Evolutionary conservation across 768 basidiomycete species (phyloP).

Genomic region (Phanerodontia chrysosporium): DNA sequence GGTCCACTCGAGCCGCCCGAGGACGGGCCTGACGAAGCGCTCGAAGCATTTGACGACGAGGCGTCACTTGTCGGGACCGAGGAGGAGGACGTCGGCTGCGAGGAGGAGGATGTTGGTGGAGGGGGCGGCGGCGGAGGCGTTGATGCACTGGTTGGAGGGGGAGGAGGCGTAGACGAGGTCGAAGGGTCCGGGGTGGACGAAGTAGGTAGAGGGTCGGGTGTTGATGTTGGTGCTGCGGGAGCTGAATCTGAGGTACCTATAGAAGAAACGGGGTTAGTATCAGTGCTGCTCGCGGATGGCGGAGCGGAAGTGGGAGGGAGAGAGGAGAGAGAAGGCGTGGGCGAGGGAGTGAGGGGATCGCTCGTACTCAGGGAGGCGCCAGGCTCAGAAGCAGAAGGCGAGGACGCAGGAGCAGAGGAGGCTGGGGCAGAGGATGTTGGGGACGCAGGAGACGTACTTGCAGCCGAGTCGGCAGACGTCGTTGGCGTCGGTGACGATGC

Average conservation of each 20-base stretch:
- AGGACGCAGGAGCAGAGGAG: conserved; percentile 2
- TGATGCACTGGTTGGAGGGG: conserved; percentile 7
- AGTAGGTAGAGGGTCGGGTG: conserved; percentile 5
- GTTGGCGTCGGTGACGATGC: not conserved
- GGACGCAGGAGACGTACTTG: conserved; percentile 14
- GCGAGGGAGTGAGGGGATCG: not conserved
- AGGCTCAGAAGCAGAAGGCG: not conserved
- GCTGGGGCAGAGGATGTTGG: conserved; percentile 5
- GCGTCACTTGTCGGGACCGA: not conserved
- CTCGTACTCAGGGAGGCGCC: not conserved
- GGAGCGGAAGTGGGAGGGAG: not conserved
- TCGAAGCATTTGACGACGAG: not conserved
- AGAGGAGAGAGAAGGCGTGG: conserved; percentile 3
- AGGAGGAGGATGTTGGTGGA: not conserved
- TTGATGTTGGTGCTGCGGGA: conserved; percentile 4
- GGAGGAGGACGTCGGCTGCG: not conserved
- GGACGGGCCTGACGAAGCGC: not conserved
- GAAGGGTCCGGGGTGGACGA: conserved; percentile 6
- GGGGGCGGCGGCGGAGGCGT: not conserved
- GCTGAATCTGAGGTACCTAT: not conserved
- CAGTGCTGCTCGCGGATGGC: not conserved
- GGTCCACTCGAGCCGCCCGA: not conserved
- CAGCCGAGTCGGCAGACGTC: not conserved
- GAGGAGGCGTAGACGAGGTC: conserved; percentile 6
- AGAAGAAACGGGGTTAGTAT: not conserved